Base-by-base conservation (phyloP, 495 filamentous ascomycete species). In the Podospora sp. region DNA sequence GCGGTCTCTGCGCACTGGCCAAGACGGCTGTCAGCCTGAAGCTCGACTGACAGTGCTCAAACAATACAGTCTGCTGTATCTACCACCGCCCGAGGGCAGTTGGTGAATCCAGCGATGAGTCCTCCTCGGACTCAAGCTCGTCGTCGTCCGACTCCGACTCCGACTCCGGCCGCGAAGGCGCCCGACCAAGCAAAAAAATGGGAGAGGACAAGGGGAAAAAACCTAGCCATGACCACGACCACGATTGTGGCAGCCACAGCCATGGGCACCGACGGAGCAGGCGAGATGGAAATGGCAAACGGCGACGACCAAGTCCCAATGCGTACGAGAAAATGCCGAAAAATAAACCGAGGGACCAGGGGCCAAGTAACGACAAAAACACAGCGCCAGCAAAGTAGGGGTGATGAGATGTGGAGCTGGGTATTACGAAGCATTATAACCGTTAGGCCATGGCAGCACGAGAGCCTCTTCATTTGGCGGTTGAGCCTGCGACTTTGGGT, bases 251-350 rank as follows among this genome's bases (percentile, higher is more conserved):
- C 29, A 76, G 84, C 36, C 74, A 77, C 27, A 73, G 79, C 58
- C 78, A 79, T 57, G 79, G 71, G 12, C 75, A 73, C 40, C 72
- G 72, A 16, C 75, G 74, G 24, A 59, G 71, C 20, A 57, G 73
- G n/a, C 64, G 74, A 18, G 71, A 70, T 12, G 81, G 71, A 63
- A 73, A 69, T 53, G 73, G 72, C 51, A 75, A 69, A 75, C 18
- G 55, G 57, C 85, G 90, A 68, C 89, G 84, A 62, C 86, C 88
- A 4, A 94, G 91, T 71, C 92, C 92, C 58, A 99, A 99, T 81
- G 95, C 94, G 0, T 97, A 99, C 77, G 95, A 98, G 81, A 94
- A 91, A 78, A 88, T 92, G 84, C 93, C 94, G 1, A 92, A 89
- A 72, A 68, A 73, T 66, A 85, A 82, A 52, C 65, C 76, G 0